Base-by-base conservation (phyloP, 139 green algal species). In the Picochlorum sp. region DNA sequence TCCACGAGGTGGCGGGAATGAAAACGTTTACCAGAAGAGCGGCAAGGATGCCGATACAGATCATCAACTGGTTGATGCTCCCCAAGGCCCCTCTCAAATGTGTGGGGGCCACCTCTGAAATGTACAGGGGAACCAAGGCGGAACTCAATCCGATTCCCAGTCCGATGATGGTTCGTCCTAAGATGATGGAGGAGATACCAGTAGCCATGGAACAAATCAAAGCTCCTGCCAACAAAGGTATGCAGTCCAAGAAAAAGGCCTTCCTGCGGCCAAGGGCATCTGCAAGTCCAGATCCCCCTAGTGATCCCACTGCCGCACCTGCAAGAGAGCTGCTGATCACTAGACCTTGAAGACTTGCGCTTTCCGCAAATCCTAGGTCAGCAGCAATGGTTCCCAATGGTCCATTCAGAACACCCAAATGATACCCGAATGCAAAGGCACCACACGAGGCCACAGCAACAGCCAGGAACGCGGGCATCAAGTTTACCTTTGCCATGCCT, bases 1-100 rank as follows among this genome's bases (percentile, higher is more conserved):
- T 71, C 92, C 92, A 98, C 14, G 57, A 26, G 34, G 69, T 30
- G 1, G 77, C 68, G 0, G 81, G 81, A 47, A 96, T 37, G n/a
- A 74, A 74, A 64, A 93, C 83, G 47, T 94, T 95, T 60, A 90
- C 80, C 8, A 94, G 38, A 66, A 98, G 78, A 8, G 92, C 93
- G 1, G 45, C 81, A 49, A 98, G 77, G 77, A 98, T 98, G 58
- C 92, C 92, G 15, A 95, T 50, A 75, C 88, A 96, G 72, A 98
- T 98, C 66, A 83, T 71, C 16, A 98, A 78, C 83, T 98, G 92
- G 75, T 97, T 98, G n/a, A 96, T 60, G 37, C 76, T 82, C 34
- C 92, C 93, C 47, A 98, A 73, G 0, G 81, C 64, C 30, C 92
- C 92, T 16, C 92, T 85, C 47, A 95, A 45, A 8, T 71, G 23